Conservation (phyloP, 441 rosid genomes). For the Populus hybrid region DNA sequence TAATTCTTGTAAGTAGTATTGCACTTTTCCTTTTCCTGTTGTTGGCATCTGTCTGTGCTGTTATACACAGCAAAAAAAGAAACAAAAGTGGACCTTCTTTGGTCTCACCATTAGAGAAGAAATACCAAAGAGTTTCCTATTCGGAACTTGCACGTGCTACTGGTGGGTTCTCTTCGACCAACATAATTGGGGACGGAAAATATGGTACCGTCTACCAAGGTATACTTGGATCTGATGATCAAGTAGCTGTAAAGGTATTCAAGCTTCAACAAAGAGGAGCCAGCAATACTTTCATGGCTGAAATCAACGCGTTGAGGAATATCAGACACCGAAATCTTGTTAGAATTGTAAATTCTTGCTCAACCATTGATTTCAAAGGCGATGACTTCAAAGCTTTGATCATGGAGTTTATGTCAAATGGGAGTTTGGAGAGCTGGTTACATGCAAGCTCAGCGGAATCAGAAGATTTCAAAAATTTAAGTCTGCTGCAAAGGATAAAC, state of each 20-base stretch:
- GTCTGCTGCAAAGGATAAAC: conserved; percentile 22
- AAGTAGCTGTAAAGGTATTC: conserved; percentile 30
- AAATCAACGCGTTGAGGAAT: conserved; percentile 24
- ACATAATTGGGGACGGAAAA: conserved; percentile 29
- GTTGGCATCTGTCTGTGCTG: neutral
- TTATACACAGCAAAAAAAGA: neutral
- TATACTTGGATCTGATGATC: conserved; percentile 1
- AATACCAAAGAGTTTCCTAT: conserved; percentile 14
- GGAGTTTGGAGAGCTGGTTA: conserved; percentile 32
- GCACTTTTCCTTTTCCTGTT: neutral
- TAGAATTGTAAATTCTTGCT: conserved; percentile 21
- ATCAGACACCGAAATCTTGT: conserved; percentile 31
- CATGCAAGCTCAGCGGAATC: neutral
- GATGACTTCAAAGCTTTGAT: conserved; percentile 33
- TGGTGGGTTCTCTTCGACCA: conserved; percentile 19
- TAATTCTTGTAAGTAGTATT: neutral
- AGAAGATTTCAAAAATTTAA: neutral
- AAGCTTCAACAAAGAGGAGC: conserved; percentile 26
- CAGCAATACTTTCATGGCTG: conserved; percentile 25
- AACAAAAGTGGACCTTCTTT: neutral
- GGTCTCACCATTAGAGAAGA: neutral
- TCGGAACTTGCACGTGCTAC: conserved; percentile 19
- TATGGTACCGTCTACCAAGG: conserved; percentile 33
- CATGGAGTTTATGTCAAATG: conserved; percentile 29
- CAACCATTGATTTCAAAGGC: conserved; percentile 21